Evolutionary conservation across 371 early-diverging fungal species (phyloP), one percentile per base, ranked within the genome.

Genomic region (Syncephalastrum monosporum): DNA sequence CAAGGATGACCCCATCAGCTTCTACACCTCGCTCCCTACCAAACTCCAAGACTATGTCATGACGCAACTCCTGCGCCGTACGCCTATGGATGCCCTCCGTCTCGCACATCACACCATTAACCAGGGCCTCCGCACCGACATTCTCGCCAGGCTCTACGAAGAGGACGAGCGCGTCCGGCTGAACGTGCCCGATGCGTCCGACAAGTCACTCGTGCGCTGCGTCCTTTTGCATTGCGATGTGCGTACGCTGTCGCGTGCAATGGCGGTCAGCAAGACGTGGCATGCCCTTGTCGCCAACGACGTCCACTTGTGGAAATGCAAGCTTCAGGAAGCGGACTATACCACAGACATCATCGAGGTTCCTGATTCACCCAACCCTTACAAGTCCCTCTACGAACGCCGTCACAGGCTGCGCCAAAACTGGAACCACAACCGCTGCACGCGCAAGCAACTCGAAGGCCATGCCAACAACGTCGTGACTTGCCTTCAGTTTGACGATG

Each of bases 401-500:
- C 87, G 88, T 61, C 86, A 90, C 77, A 67, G 74, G 23, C 77
- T 91, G 17, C 85, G 85, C 24, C 87, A 84, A 57, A 92, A 93
- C 67, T 97, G 98, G 98, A 60, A 77, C 41, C 71, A 81, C 48
- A 93, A 91, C 24, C 67, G 82, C 23, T 84, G 83, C 65, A 77
- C 82, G 50, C 86, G 87, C 41, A 81, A 85, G 19, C 85, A 86
- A 51, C 90, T 97, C 63, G 79, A 83, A 19, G 94, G 92, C 15
- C 92, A 93, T 64, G 85, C 82, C 8, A 81, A 80, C 33, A 77
- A 86, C 56, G 95, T 97, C 1, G 96, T 97, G 4, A 98, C 98
- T 17, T 96, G 96, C 61, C 75, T 98, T 46, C 95, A 96, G 69
- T 94, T 97, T 74, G 96, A 96, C 60, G 85, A 85, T 14, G 89